Base-by-base conservation (phyloP, 1,284 basidiomycete species). In the Violaceomyces palustris region DNA sequence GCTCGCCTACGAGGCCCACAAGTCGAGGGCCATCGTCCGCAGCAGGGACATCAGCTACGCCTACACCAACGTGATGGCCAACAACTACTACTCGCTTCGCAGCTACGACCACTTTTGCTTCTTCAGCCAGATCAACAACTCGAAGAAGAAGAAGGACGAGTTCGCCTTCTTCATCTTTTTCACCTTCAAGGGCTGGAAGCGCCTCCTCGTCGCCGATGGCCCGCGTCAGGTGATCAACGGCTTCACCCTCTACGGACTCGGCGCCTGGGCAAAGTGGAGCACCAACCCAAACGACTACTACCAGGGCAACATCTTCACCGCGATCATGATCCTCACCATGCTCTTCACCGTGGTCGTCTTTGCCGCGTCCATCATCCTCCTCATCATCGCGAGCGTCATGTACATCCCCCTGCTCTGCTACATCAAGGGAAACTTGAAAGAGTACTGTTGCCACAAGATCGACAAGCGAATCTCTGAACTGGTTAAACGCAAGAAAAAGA, bases 121-220 rank as follows among this genome's bases (percentile, higher is more conserved):
- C 78, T 98, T 97, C 75, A 85, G 86, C 62, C 90, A 94, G 66
- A 96, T 98, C 76, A 85, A 86, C 69, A 85, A 88, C 69, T 96
- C 92, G 25, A 93, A 89, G 24, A 96, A 94, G 80, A 85, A 84
- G 64, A 91, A 86, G 74, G 93, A 98, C 74, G 89, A 94, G 69
- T 89, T 97, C 75, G 90, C 92, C 36, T 97, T 98, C 80, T 98
- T 96, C 75, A 83, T 97, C 74, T 98, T 97, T 82, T 98, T 98
- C 77, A 87, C 87, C 1, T 98, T 98, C 82, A 98, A 98, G 79
- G 61, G 86, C 74, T 98, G 93, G 93, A 98, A 97, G 76, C 85
- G 89, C 15, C 76, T 96, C 6, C 76, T 97, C 14, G 78, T 97
- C 46, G 90, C 93, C 43, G 93, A 98, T 74, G 90, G 87, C n/a